Evolutionary conservation across 2,329 filamentous ascomycete species (phyloP), one percentile per base, ranked within the genome.

Genomic region (Colletotrichum theobromicola): DNA sequence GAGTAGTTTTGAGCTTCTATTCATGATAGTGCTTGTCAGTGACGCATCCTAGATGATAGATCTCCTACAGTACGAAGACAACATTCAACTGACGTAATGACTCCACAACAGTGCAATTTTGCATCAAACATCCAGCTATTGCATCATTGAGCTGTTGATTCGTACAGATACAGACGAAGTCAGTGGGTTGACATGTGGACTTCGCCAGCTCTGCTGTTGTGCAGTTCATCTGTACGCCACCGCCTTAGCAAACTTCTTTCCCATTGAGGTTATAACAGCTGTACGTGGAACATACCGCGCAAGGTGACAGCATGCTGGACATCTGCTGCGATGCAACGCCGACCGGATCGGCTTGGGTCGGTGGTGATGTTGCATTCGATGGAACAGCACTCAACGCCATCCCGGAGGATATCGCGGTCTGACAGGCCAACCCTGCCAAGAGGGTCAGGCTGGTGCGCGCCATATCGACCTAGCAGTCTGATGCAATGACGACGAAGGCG

Each of bases 1-100:
- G 34, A 53, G 35, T 70, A 74, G 21, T 70, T 74, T 16, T 65
- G 67, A 15, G 67, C 66, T 32, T 74, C 71, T 74, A 21, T 61
- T 26, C 0, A 4, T 15, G 42, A 55, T 16, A 3, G 4, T 32
- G 26, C 42, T 18, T 28, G 4, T 34, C 12, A 30, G 34, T 18
- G 7, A 28, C 16, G 53, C 13, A 24, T 57, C 53, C 16, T 3
- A 16, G 42, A 57, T 16, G 24, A 16, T 3, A 16, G 42, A 57
- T 16, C 13, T 57, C 21, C 24, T n/a, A 28, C 13, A n/a, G 13
- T 50, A 50, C 42, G n/a, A 35, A 61, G 28, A 30, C 26, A 30
- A 34, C 10, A n/a, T 26, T 7, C 5, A 10, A 68, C 66, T 50
- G 21, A 73, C 71, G 46, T 18, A 70, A 60, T 53, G 70, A 70